phyloP scores from a whole-genome alignment of 306 rosid genomes.

The Gastrolobium bilobum region DNA sequence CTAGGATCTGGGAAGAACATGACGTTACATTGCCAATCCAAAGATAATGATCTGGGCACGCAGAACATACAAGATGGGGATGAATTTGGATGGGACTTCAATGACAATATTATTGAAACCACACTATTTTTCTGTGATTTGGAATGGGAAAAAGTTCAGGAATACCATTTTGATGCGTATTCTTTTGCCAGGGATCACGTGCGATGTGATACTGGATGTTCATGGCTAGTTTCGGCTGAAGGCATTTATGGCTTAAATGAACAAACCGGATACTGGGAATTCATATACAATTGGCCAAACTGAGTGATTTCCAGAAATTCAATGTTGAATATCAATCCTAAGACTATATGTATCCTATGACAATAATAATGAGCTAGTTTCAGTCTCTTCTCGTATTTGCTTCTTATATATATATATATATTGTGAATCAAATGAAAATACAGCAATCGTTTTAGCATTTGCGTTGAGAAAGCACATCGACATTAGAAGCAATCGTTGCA shows the following conservation, averaged over 20 bases:
- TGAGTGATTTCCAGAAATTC: conserved; percentile 34
- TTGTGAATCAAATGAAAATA: background rate
- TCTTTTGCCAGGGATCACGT: conserved; percentile 43
- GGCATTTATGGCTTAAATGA: conserved; percentile 56
- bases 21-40: conserved; percentile 61
- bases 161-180: conserved; percentile 49
- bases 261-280: conserved; percentile 55
- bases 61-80: conserved; percentile 47
- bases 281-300: conserved; percentile 52
- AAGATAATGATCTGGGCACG: conserved; percentile 48
- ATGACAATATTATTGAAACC: conserved; percentile 37
- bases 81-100: conserved; percentile 56
- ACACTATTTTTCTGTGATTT: conserved; percentile 60
- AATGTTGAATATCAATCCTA: conserved; percentile 16
- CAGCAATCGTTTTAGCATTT: too few relatives aligned
- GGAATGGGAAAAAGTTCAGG: conserved; percentile 50
- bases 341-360: conserved; percentile 1
- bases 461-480: background rate
- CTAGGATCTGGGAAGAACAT: conserved; percentile 58
- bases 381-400: conserved; percentile 15
- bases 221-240: conserved; percentile 54
- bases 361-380: background rate
- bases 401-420: background rate
- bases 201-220: conserved; percentile 57
- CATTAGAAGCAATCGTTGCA: too few relatives aligned